phyloP scores from a whole-genome alignment of 2,329 filamentous ascomycete species.

The Colletotrichum tropicicola region DNA sequence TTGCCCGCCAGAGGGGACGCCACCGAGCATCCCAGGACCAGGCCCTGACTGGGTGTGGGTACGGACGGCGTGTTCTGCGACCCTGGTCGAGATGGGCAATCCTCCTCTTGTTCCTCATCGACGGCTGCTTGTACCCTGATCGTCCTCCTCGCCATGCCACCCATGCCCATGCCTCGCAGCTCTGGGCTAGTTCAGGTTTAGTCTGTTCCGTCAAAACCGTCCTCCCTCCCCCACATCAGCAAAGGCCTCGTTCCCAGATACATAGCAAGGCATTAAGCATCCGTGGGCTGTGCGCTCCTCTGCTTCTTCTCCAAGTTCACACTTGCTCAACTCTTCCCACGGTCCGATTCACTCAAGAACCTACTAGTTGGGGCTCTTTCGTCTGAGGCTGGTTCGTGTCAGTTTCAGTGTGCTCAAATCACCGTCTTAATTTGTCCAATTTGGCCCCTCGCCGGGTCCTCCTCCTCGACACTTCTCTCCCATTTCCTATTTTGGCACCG shows the following conservation, averaged over 20 bases:
- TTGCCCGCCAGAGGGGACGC: constrained; percentile 29
- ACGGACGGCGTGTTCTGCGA: constrained; percentile 27
- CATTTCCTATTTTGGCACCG: constrained; percentile 50
- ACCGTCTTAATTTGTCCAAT: constrained; percentile 34
- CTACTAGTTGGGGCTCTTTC: constrained; percentile 31
- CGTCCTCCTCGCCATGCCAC: constrained; percentile 41
- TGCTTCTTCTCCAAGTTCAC: constrained; percentile 35
- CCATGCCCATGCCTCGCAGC: constrained; percentile 48
- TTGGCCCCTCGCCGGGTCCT: constrained; percentile 35
- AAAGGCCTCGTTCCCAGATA: constrained; percentile 40
- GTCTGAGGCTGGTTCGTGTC: constrained; percentile 40
- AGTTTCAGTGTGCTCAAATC: constrained; percentile 36
- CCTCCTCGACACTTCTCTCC: constrained; percentile 42
- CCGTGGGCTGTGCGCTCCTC: constrained; percentile 34
- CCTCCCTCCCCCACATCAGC: constrained; percentile 41
- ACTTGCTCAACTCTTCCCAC: constrained; percentile 32
- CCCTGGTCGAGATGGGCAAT: constrained; percentile 28
- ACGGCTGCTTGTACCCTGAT: constrained; percentile 35
- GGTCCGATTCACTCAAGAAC: constrained; percentile 30
- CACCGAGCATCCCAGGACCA: constrained; percentile 34
- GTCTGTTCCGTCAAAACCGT: constrained; percentile 44
- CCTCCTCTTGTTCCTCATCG: constrained; percentile 26
- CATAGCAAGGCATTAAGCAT: constrained; percentile 42
- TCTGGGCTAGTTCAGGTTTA: constrained; percentile 48
- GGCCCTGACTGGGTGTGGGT: constrained; percentile 28